Evolutionary conservation across 306 rosid species (phyloP).

Genomic region (Quercus gilva): DNA sequence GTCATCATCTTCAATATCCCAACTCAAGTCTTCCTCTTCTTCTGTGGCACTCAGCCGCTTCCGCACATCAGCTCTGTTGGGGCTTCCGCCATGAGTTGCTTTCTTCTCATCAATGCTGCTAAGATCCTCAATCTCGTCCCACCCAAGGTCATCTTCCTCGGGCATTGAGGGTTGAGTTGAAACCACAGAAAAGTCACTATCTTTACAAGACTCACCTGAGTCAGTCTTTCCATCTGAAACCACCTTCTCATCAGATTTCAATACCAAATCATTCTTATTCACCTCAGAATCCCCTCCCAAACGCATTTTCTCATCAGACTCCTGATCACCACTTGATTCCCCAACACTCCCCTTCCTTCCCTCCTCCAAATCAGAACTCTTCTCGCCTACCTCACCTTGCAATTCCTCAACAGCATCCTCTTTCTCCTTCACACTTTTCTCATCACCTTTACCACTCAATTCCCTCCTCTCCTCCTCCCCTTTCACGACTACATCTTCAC

Average conservation of each 20-base stretch:
- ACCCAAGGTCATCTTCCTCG: constrained; percentile 76
- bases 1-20: constrained; percentile 84
- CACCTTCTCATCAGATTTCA: constrained; percentile 33
- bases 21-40: constrained; percentile 85
- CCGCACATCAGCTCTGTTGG: constrained; percentile 49
- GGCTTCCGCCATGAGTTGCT: constrained; percentile 27
- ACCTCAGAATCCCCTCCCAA: constrained; percentile 32
- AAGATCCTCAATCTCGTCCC: constrained; percentile 96
- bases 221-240: constrained; percentile 29
- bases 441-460: constrained; percentile 14
- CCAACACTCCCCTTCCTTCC: constrained; percentile 14
- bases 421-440: constrained; percentile 23
- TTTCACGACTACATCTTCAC: constrained; percentile 15
- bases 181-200: constrained; percentile 33
- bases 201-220: constrained; percentile 35
- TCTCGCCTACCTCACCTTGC: constrained; percentile 17
- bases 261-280: constrained; percentile 31
- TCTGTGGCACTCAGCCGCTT: constrained; percentile 65
- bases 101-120: constrained; percentile 69
- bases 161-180: constrained; percentile 32
- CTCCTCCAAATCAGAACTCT: background rate
- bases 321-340: constrained; percentile 24
- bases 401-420: constrained; percentile 29
- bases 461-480: constrained; percentile 20
- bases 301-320: constrained; percentile 20